Evolutionary conservation across 805 yeast species (phyloP).

Genomic region (Nakazawaea wickerhamii): DNA sequence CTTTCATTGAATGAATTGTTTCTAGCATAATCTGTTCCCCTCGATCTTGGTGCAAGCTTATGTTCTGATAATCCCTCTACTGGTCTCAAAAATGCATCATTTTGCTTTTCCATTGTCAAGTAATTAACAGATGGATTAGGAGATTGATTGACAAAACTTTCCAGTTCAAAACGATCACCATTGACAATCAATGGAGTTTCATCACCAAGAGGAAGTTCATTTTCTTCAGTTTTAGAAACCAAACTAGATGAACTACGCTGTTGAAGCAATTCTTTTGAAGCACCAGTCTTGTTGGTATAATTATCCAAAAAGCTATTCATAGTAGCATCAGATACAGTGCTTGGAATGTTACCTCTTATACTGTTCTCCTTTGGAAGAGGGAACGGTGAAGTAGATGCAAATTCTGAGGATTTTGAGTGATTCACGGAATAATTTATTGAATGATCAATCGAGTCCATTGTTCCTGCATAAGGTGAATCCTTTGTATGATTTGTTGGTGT

Average conservation of each 20-base stretch:
- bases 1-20: not conserved
- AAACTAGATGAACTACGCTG: not conserved
- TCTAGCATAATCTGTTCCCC: not conserved
- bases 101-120: not conserved
- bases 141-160: not conserved
- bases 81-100: not conserved
- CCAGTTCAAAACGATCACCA: not conserved
- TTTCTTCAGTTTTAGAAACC: not conserved
- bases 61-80: not conserved
- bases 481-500: not conserved
- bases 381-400: not conserved
- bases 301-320: constrained; percentile 13
- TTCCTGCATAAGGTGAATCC: not conserved
- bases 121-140: not conserved
- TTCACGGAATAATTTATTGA: not conserved
- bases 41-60: not conserved
- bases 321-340: constrained; percentile 11
- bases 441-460: not conserved
- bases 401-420: not conserved
- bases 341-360: constrained; percentile 1
- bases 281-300: constrained; percentile 3
- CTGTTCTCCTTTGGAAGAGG: not conserved
- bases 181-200: constrained; percentile 3
- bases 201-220: not conserved
- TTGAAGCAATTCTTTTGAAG: constrained; percentile 2